Percentiles rank a stretch among this genome's conserved stretches.
These are phyloP conservation scores for Pseudisothecium myosuroides DNA, from an alignment of 225 moss, liverwort and hornwort genomes.

Conservation along the genomic window DNA sequence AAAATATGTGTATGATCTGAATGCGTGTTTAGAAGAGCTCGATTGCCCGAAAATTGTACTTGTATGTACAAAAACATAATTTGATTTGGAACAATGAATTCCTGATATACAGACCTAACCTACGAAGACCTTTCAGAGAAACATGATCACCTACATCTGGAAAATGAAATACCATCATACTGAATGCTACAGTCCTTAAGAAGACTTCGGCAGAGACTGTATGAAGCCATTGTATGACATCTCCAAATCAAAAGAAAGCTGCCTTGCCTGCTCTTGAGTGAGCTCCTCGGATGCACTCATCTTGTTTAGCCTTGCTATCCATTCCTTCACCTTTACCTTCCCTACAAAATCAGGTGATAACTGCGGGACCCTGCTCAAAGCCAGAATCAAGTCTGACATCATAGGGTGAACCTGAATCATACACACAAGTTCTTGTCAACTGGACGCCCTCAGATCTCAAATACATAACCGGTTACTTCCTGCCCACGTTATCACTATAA, in stretches of 20 bases:
- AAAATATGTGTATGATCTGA: background rate
- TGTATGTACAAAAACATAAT: constrained; percentile 10
- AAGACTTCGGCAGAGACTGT: constrained; percentile 79
- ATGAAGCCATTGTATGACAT: constrained; percentile 95
- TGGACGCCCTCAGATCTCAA: background rate
- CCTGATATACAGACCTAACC: constrained; percentile 12
- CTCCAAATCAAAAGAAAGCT: constrained; percentile 89
- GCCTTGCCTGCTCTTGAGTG: constrained; percentile 86
- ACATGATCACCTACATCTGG: background rate
- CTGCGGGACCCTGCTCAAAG: constrained; percentile 81
- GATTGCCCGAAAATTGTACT: background rate
- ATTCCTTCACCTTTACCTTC: constrained; percentile 90
- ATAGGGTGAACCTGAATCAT: constrained; percentile 85
- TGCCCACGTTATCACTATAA: background rate
- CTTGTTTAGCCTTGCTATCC: constrained; percentile 89
- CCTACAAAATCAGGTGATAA: constrained; percentile 87
- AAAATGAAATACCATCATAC: background rate
- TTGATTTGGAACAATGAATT: constrained; percentile 5
- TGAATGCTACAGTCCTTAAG: constrained; percentile 14
- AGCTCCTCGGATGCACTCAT: constrained; percentile 93
- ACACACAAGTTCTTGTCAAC: constrained; percentile 4
- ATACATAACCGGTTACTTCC: background rate
- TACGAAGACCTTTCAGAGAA: background rate
- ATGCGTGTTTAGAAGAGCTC: background rate
- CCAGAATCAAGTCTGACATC: constrained; percentile 80